phyloP scores from a whole-genome alignment of 768 basidiomycete species.

The Tulasnella sp. region DNA sequence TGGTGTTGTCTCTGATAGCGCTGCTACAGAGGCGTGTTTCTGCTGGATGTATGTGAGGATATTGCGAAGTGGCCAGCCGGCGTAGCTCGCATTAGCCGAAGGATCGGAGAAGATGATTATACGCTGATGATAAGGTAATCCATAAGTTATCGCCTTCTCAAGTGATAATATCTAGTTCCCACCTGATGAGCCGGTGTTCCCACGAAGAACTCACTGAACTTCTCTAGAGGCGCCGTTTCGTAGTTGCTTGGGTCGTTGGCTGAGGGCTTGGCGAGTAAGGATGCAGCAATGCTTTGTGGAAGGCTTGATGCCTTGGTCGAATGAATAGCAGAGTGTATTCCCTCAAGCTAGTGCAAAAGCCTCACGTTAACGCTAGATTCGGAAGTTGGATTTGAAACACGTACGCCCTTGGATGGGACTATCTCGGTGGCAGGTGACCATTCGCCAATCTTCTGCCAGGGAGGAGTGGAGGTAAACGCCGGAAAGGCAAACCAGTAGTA shows the following conservation, averaged over 20 bases:
- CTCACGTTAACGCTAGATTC: not conserved
- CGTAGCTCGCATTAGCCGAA: slow-evolving; percentile 60
- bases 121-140: slow-evolving; percentile 28
- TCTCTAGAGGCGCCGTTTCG: slow-evolving; percentile 40
- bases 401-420: slow-evolving; percentile 23
- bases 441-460: slow-evolving; percentile 67
- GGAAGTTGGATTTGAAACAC: not conserved
- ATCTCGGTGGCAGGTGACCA: slow-evolving; percentile 43
- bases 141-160: not conserved
- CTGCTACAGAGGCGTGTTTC: slow-evolving; percentile 25
- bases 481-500: slow-evolving; percentile 99
- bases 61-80: slow-evolving; percentile 92
- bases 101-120: slow-evolving; percentile 71
- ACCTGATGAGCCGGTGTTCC: slow-evolving; percentile 35
- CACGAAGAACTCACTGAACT: slow-evolving; percentile 49
- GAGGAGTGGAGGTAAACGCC: slow-evolving; percentile 78
- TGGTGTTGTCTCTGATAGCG: slow-evolving; percentile 21
- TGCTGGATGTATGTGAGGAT: slow-evolving; percentile 59
- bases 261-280: slow-evolving; percentile 53
- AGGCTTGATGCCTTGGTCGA: slow-evolving; percentile 2
- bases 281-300: slow-evolving; percentile 25
- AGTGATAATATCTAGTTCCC: slow-evolving; percentile 21
- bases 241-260: slow-evolving; percentile 23
- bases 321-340: slow-evolving; percentile 43
- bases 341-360: slow-evolving; percentile 28